phyloP scores from a whole-genome alignment of 352 stramenopile genomes.

The Globisporangium uncinulatum region DNA sequence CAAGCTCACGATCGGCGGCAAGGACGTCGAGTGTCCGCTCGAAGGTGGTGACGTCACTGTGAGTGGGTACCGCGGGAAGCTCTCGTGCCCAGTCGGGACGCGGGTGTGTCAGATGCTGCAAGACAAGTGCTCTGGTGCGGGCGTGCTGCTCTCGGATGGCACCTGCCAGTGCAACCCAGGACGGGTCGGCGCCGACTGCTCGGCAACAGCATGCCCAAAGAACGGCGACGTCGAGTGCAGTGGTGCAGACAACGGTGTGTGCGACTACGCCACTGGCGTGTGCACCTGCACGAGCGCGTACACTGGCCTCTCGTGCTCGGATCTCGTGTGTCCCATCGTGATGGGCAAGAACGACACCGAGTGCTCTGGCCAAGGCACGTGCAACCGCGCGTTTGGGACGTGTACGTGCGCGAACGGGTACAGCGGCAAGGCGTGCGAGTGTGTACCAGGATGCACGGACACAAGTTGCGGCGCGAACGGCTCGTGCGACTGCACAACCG shows the following conservation, averaged over 20 bases:
- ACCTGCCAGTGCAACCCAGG: conserved; percentile 53
- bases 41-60: conserved; percentile 51
- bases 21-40: conserved; percentile 52
- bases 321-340: conserved; percentile 42
- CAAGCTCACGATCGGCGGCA: conserved; percentile 38
- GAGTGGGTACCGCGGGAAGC: conserved; percentile 36
- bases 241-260: conserved; percentile 32
- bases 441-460: conserved; percentile 52
- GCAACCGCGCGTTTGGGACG: conserved; percentile 32
- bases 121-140: conserved; percentile 59
- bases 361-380: conserved; percentile 65
- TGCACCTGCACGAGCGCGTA: conserved; percentile 47
- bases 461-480: conserved; percentile 36
- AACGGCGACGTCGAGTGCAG: conserved; percentile 29
- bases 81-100: conserved; percentile 42
- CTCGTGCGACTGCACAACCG: conserved; percentile 55
- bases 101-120: conserved; percentile 60
- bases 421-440: conserved; percentile 60
- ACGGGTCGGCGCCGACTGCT: conserved; percentile 46
- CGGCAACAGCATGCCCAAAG: conserved; percentile 39
- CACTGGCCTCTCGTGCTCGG: conserved; percentile 50
- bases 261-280: conserved; percentile 33
- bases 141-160: conserved; percentile 44
- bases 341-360: conserved; percentile 38
- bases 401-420: conserved; percentile 54